These are phyloP conservation scores for Colletotrichum godetiae DNA, from an alignment of 2,329 filamentous ascomycete species.

Conservation along the genomic window DNA sequence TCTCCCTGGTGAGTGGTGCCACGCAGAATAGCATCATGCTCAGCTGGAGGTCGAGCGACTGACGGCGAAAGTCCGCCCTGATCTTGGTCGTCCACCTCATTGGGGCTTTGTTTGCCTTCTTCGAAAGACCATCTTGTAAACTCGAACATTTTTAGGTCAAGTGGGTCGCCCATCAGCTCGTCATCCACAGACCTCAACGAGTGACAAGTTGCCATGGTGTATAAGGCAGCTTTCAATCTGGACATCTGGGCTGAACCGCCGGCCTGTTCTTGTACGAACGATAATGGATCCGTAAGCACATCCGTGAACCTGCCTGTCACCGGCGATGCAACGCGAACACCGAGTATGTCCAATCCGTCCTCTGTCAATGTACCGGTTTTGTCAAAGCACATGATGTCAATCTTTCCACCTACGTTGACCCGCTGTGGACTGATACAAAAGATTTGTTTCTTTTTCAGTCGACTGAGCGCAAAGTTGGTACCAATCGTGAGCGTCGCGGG, in stretches of 20 bases:
- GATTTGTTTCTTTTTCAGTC: slow-evolving; percentile 89
- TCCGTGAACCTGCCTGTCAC: slow-evolving; percentile 76
- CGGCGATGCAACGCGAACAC: slow-evolving; percentile 80
- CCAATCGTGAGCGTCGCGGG: slow-evolving; percentile 96
- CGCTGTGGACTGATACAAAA: slow-evolving; percentile 98
- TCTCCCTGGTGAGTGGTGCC: slow-evolving; percentile 39
- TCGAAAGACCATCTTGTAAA: slow-evolving; percentile 95
- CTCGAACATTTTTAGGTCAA: slow-evolving; percentile 98
- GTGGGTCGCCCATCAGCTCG: slow-evolving; percentile 90
- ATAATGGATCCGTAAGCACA: slow-evolving; percentile 73
- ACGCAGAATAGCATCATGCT: slow-evolving; percentile 38
- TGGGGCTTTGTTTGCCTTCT: slow-evolving; percentile 79
- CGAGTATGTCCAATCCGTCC: slow-evolving; percentile 93
- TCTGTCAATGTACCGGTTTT: slow-evolving; percentile 99
- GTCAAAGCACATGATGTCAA: slow-evolving; percentile 97
- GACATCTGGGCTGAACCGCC: slow-evolving; percentile 12
- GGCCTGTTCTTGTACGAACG: slow-evolving; percentile 57
- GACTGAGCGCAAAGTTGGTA: slow-evolving; percentile 90
- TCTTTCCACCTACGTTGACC: slow-evolving; percentile 95
- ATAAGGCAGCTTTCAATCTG: slow-evolving; percentile 72
- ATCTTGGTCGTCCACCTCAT: slow-evolving; percentile 77
- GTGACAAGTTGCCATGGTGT: slow-evolving; percentile 98
- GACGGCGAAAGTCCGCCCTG: slow-evolving; percentile 84
- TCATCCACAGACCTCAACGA: slow-evolving; percentile 88
- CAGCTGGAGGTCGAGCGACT: slow-evolving; percentile 82